Conservation (phyloP, 2,329 filamentous ascomycete species). For the Hymenoscyphus infarciens region DNA sequence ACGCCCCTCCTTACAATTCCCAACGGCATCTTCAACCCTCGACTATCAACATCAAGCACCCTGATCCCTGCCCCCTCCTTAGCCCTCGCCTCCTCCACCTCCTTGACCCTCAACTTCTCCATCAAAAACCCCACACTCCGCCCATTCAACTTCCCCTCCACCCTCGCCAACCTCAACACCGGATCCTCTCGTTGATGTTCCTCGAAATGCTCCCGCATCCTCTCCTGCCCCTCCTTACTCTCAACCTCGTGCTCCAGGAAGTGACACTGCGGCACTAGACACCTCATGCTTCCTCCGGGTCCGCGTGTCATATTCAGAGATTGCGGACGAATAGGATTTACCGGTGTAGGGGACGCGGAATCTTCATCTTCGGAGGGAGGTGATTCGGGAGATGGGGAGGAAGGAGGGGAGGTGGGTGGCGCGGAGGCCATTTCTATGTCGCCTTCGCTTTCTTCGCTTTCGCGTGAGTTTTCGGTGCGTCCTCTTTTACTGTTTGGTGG, state of each 20-base stretch:
- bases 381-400: not conserved
- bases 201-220: slow-evolving; percentile 5
- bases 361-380: not conserved
- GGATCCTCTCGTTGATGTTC: slow-evolving; percentile 9
- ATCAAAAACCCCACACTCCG: slow-evolving; percentile 6
- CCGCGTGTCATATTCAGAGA: slow-evolving; percentile 10
- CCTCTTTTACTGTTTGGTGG: not conserved
- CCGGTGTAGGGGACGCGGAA: not conserved
- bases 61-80: not conserved
- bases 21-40: not conserved
- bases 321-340: not conserved
- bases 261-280: slow-evolving; percentile 1
- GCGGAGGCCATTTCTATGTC: not conserved
- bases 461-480: not conserved
- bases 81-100: not conserved
- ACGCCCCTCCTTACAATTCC: not conserved
- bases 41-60: not conserved
- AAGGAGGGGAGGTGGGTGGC: not conserved
- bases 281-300: slow-evolving; percentile 6
- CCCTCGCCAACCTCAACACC: not conserved
- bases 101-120: slow-evolving; percentile 11
- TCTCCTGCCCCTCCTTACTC: not conserved
- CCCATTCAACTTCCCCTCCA: slow-evolving; percentile 11
- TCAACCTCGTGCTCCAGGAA: slow-evolving; percentile 5
- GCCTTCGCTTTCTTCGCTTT: not conserved